phyloP scores from a whole-genome alignment of 306 rosid species.

The Ochetophila trinervis region DNA sequence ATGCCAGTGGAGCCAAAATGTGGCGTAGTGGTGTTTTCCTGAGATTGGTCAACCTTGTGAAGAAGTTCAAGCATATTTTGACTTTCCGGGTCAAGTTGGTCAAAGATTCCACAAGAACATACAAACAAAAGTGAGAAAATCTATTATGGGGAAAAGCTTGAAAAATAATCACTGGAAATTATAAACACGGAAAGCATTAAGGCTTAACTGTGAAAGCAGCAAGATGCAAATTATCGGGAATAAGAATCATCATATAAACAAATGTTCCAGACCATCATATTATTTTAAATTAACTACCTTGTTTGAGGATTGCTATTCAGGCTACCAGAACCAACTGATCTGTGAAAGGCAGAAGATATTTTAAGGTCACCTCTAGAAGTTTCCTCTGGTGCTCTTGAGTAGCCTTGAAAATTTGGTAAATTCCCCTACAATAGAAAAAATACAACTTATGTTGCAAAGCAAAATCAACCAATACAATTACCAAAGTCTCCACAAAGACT shows the following conservation, averaged over 20 bases:
- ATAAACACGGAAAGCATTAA: slow-evolving; percentile 1
- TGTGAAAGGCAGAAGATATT: slow-evolving; percentile 26
- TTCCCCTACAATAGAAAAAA: slow-evolving; percentile 24
- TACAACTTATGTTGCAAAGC: background rate
- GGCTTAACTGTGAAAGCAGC: background rate
- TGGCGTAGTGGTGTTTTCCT: slow-evolving; percentile 26
- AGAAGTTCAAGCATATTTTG: slow-evolving; percentile 44
- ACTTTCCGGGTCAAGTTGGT: slow-evolving; percentile 28
- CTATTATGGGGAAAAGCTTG: background rate
- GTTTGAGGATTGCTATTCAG: slow-evolving; percentile 22
- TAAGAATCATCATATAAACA: background rate
- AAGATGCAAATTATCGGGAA: background rate
- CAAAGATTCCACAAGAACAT: slow-evolving; percentile 11
- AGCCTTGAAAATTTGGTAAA: slow-evolving; percentile 19
- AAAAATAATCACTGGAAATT: background rate
- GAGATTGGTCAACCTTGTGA: slow-evolving; percentile 38
- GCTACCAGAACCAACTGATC: slow-evolving; percentile 29
- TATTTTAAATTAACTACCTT: slow-evolving; percentile 34
- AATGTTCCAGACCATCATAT: background rate
- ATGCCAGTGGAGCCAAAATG: slow-evolving; percentile 32
- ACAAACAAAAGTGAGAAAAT: background rate
- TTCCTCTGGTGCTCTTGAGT: slow-evolving; percentile 16
- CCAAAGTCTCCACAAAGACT: background rate
- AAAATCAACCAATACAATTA: background rate
- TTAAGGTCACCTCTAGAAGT: slow-evolving; percentile 29